Evolutionary conservation across 2,329 filamentous ascomycete species (phyloP), one percentile per base, ranked within the genome.

Genomic region (Aspergillus bombycis): DNA sequence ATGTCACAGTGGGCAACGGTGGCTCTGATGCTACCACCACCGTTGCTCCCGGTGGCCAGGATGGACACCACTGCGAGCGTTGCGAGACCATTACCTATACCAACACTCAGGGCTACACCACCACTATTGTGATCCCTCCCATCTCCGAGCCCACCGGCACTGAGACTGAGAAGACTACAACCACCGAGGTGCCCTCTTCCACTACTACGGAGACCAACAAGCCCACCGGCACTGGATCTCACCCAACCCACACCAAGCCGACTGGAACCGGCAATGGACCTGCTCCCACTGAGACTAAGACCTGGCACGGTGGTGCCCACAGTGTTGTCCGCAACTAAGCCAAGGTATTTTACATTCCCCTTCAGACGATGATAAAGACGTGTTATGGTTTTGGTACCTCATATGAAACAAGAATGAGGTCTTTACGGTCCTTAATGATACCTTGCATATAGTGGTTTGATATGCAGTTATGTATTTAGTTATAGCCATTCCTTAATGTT

Each of bases 1-100:
- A 64, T 4, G 65, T 68, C 16, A 65, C 65, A 1, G 64, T 62
- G 11, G 55, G 55, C 21, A 34, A 41, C 23, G 54, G 32, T n/a
- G 56, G 58, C 26, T 21, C 62, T 11, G 52, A 32, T 14, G 50
- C 56, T 8, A 26, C 48, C 7, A 30, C 36, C n/a, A 55, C 52
- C 23, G 28, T 26, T 14, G 54, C 23, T 14, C 57, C 63, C 0
- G 57, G 57, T 32, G 48, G 48, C 2, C 26, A 1, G 8, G 16
- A 28, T 7, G 32, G n/a, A 19, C 57, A 38, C 14, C 57, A 59
- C 36, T 74, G 72, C 62, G 38, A 67, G 32, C 57, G 52, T 28
- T 74, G 72, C 66, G 62, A 72, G 58, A 75, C 72, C 21, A 66
- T 71, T 57, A 75, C 73, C 23, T 69, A 71, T 60, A 72, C 69